These are phyloP conservation scores for Lagenidium sp. DNA, from an alignment of 352 stramenopile species.

Conservation along the genomic window DNA sequence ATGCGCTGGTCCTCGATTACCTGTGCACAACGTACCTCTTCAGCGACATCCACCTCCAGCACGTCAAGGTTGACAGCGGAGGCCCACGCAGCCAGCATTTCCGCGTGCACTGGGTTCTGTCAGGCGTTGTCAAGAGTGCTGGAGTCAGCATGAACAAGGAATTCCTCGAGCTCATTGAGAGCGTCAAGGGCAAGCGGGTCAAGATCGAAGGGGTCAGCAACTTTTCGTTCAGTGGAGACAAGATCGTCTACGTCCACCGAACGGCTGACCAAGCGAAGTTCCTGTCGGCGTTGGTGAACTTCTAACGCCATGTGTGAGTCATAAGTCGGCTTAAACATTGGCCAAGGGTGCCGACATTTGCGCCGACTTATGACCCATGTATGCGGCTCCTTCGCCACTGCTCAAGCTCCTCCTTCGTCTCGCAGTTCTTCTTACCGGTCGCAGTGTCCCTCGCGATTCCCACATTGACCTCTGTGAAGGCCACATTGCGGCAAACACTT, in stretches of 20 bases:
- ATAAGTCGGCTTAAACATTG: no score
- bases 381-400: no score
- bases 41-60: slow-evolving; percentile 57
- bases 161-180: slow-evolving; percentile 80
- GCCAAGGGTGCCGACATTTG: no score
- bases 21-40: slow-evolving; percentile 82
- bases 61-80: slow-evolving; percentile 78
- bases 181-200: slow-evolving; percentile 65
- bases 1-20: slow-evolving; percentile 82
- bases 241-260: slow-evolving; percentile 84
- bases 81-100: slow-evolving; percentile 80
- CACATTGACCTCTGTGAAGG: no score
- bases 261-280: slow-evolving; percentile 87
- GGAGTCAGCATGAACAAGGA: slow-evolving; percentile 85
- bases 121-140: slow-evolving; percentile 60
- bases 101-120: slow-evolving; percentile 78
- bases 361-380: no score
- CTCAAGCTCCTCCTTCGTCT: no score
- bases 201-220: slow-evolving; percentile 84
- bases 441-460: no score
- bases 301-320: no score
- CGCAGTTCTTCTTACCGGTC: no score
- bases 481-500: no score
- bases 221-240: slow-evolving; percentile 82
- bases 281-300: slow-evolving; percentile 63